Conservation (phyloP, 148 eudicot species). For the Chenopodium suecicum region DNA sequence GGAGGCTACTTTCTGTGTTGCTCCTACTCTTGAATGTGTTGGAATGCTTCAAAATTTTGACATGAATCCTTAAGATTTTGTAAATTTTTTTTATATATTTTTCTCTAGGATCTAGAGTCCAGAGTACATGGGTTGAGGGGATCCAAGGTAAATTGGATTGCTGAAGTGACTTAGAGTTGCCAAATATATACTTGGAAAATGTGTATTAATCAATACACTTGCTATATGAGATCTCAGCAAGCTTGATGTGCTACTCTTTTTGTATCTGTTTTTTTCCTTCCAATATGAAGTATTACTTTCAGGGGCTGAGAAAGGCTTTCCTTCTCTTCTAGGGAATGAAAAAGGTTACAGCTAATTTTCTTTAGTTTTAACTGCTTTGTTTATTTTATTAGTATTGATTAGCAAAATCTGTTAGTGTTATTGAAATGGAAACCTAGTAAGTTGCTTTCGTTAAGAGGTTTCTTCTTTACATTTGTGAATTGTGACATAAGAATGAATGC, state of each 20-base stretch:
- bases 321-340: neutral
- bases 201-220: neutral
- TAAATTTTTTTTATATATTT: neutral
- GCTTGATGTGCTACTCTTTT: neutral
- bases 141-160: neutral
- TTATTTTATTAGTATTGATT: neutral
- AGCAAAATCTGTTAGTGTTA: neutral
- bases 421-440: neutral
- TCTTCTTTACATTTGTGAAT: neutral
- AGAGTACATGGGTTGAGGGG: neutral
- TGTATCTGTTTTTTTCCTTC: neutral
- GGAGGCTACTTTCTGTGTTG: neutral
- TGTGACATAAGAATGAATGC: slow-evolving; percentile 3
- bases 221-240: neutral
- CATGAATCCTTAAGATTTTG: neutral
- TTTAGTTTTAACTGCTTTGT: neutral
- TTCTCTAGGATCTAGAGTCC: neutral
- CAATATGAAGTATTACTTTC: neutral
- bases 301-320: neutral
- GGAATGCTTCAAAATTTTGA: neutral
- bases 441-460: neutral
- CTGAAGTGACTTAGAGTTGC: neutral
- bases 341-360: neutral
- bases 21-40: neutral
- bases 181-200: neutral